These are phyloP conservation scores for Boletus tylopilopsis DNA, from an alignment of 768 basidiomycete species.

Conservation along the genomic window DNA sequence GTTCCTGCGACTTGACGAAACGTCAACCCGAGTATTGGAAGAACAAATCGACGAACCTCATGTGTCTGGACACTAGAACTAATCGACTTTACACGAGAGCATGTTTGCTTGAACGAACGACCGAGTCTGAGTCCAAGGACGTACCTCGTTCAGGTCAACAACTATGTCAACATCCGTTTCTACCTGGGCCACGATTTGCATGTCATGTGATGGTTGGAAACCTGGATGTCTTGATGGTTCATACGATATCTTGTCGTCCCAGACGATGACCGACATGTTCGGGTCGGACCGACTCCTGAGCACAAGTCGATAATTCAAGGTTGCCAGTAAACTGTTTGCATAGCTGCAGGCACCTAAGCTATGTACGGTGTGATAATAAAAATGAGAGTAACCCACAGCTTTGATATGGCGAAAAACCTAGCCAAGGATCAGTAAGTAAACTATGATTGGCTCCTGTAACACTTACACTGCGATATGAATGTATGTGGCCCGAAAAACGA, in stretches of 20 bases:
- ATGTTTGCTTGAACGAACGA: too few species aligned
- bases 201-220: neutral
- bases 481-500: neutral
- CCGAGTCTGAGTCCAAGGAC: neutral
- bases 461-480: constrained; percentile 20
- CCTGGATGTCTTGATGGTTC: neutral
- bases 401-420: constrained; percentile 14
- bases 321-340: constrained; percentile 15
- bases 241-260: neutral
- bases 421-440: neutral
- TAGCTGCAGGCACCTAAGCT: constrained; percentile 6
- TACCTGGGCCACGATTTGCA: neutral
- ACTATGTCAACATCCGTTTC: neutral
- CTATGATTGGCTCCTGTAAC: neutral
- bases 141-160: neutral
- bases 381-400: constrained; percentile 6
- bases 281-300: constrained; percentile 4
- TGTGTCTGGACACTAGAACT: too few species aligned
- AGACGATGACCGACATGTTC: neutral
- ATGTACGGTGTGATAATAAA: neutral
- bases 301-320: neutral
- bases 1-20: neutral
- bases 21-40: too few species aligned
- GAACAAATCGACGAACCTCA: too few species aligned
- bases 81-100: too few species aligned